Percentiles rank a stretch among this genome's conserved stretches.
Conservation (phyloP, 257 asterid genomes). For the Solanum medicagineum region DNA sequence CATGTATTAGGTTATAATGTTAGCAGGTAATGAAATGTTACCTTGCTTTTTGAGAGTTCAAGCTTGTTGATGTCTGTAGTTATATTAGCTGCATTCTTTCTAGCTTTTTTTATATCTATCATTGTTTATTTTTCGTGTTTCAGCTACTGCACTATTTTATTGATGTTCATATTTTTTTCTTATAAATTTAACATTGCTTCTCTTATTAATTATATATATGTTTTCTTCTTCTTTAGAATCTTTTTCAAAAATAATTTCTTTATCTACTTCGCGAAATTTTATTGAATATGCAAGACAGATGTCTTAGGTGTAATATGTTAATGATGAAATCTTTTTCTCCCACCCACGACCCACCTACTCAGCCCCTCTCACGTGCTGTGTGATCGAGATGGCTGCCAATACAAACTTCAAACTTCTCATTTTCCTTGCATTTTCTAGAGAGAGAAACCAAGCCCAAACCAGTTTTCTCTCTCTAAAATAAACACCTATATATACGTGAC, state of each 20-base stretch:
- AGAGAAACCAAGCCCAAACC: background rate
- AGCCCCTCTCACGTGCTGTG: background rate
- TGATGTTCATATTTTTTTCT: background rate
- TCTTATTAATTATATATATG: background rate
- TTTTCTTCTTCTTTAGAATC: background rate
- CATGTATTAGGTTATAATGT: background rate
- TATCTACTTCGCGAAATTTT: background rate
- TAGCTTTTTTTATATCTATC: background rate
- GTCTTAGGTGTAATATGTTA: background rate
- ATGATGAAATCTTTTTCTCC: background rate
- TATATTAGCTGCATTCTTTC: background rate
- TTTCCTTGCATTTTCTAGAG: background rate
- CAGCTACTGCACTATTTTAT: accelerated
- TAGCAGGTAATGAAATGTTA: background rate
- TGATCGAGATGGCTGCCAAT: background rate
- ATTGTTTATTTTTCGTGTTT: background rate
- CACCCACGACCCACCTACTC: background rate
- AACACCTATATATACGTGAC: background rate
- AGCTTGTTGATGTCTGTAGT: background rate
- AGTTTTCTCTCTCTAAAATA: background rate
- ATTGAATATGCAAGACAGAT: background rate
- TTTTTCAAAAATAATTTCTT: background rate
- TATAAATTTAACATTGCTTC: background rate
- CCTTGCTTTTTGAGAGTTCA: background rate
- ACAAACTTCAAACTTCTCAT: background rate